These are phyloP conservation scores for Mycena venus DNA, from an alignment of 768 basidiomycete genomes.

Conservation along the genomic window DNA sequence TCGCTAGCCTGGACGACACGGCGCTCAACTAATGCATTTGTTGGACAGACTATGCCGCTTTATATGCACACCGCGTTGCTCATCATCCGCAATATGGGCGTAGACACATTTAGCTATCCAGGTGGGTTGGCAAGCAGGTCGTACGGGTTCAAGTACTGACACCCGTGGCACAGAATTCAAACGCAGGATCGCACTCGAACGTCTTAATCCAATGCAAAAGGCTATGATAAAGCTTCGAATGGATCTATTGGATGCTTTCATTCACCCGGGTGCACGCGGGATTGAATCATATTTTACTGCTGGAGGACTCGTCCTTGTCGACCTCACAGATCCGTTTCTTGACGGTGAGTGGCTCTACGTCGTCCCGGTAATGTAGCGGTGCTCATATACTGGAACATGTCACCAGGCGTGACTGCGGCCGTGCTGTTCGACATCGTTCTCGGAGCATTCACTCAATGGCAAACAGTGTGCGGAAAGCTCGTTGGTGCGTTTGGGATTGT, in stretches of 20 bases:
- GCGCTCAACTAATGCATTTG: background rate
- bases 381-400: background rate
- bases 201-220: slow-evolving; percentile 56
- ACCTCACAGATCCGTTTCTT: slow-evolving; percentile 67
- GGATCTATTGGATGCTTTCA: slow-evolving; percentile 58
- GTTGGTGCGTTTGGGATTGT: slow-evolving; percentile 23
- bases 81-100: no score
- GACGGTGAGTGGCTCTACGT: slow-evolving; percentile 48
- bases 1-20: background rate
- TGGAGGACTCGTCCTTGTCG: slow-evolving; percentile 64
- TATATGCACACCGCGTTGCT: no score
- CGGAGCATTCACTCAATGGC: slow-evolving; percentile 30
- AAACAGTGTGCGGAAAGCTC: slow-evolving; percentile 25
- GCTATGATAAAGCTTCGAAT: slow-evolving; percentile 60
- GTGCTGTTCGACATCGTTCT: slow-evolving; percentile 61
- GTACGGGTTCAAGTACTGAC: background rate
- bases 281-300: slow-evolving; percentile 48
- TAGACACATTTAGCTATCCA: no score
- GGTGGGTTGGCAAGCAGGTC: background rate
- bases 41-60: background rate
- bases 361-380: background rate
- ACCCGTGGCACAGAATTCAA: slow-evolving; percentile 46
- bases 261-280: slow-evolving; percentile 40
- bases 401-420: slow-evolving; percentile 21
- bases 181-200: slow-evolving; percentile 47